Conservation (phyloP, 768 basidiomycete species). For the Leccinum arenicola region DNA sequence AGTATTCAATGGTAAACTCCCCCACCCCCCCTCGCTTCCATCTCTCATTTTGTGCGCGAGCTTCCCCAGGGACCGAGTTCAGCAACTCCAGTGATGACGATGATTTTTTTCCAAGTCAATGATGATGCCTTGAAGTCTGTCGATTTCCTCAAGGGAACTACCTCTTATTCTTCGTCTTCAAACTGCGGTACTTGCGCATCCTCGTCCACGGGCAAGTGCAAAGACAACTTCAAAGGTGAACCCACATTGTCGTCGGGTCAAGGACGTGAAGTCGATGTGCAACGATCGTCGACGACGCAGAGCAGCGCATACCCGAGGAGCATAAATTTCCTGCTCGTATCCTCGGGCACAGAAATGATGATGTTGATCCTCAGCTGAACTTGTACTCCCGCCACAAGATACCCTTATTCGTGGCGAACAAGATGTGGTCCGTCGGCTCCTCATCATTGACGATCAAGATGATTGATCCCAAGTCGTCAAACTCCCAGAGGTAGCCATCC, state of each 20-base stretch:
- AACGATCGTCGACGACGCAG: constrained; percentile 49
- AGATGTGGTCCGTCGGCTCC: constrained; percentile 81
- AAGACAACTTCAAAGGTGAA: constrained; percentile 7
- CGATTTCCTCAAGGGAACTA: constrained; percentile 67
- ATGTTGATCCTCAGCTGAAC: constrained; percentile 72
- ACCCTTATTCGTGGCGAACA: constrained; percentile 91
- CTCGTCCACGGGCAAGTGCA: constrained; percentile 72
- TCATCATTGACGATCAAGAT: constrained; percentile 95
- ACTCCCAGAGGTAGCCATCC: constrained; percentile 96
- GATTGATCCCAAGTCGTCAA: constrained; percentile 94
- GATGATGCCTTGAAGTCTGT: constrained; percentile 82
- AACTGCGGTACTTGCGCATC: neutral
- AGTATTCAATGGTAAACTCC: constrained; percentile 92
- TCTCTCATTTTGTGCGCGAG: constrained; percentile 98
- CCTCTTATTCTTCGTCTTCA: neutral
- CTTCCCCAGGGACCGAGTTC: constrained; percentile 99
- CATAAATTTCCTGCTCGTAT: constrained; percentile 90
- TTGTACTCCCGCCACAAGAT: constrained; percentile 83
- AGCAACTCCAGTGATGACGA: constrained; percentile 94
- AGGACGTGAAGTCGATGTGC: constrained; percentile 83
- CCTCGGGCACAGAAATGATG: constrained; percentile 85
- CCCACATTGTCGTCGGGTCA: constrained; percentile 77
- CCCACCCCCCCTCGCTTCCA: constrained; percentile 86
- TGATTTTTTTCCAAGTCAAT: constrained; percentile 86
- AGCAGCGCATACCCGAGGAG: constrained; percentile 63